Percentiles rank a stretch among this genome's conserved stretches.
These are phyloP conservation scores for Theobroma grandiflorum DNA, from an alignment of 441 rosid species.

Conservation along the genomic window DNA sequence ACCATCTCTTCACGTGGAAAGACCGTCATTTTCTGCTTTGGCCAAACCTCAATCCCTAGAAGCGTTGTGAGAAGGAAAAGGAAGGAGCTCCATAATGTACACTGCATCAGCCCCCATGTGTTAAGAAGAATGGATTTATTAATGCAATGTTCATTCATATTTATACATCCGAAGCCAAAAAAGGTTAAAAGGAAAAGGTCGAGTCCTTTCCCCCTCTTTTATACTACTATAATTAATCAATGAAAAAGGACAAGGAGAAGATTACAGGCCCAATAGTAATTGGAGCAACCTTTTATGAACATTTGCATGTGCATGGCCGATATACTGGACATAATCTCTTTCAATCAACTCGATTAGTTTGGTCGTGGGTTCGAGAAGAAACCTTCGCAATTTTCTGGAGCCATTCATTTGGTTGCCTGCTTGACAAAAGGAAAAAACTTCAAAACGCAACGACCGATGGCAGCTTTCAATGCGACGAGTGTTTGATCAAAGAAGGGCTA, in stretches of 20 bases:
- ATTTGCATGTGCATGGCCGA: slow-evolving; percentile 18
- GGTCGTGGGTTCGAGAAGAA: background rate
- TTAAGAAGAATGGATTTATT: background rate
- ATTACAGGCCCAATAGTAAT: background rate
- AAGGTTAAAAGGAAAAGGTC: background rate
- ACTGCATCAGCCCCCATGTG: slow-evolving; percentile 13
- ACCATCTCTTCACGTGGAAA: slow-evolving; percentile 37
- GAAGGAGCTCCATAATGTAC: background rate
- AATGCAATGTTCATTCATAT: background rate
- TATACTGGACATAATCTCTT: background rate
- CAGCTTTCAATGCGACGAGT: no score
- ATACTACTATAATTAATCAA: no score
- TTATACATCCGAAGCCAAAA: background rate
- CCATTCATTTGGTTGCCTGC: background rate
- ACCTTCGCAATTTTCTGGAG: background rate
- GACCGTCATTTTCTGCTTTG: slow-evolving; percentile 24
- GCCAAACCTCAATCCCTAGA: slow-evolving; percentile 22
- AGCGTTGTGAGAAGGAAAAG: background rate
- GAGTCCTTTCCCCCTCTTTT: background rate
- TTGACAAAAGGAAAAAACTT: background rate
- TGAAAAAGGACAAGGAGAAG: slow-evolving; percentile 12
- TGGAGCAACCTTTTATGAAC: background rate
- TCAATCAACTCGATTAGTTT: slow-evolving; percentile 18
- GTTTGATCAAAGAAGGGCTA: no score
- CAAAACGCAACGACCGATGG: background rate